phyloP scores from a whole-genome alignment of 257 asterid genomes.

The Echites panduratus region DNA sequence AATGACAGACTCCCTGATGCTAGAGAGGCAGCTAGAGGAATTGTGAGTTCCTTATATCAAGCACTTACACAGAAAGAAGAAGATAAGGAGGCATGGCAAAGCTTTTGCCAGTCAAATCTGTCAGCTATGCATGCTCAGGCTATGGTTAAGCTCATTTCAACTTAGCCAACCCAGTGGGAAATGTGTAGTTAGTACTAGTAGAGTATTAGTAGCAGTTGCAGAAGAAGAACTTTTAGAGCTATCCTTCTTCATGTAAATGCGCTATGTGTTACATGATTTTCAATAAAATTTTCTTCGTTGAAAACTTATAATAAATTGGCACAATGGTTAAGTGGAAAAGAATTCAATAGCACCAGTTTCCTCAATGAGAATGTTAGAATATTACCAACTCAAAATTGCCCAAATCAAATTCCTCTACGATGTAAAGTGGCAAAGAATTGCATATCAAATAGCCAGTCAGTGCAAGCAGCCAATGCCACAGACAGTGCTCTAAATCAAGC shows the following conservation, averaged over 20 bases:
- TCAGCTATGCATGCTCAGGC: conserved; percentile 78
- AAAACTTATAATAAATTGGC: background rate
- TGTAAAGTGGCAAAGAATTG: background rate
- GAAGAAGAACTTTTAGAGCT: background rate
- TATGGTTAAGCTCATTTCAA: conserved; percentile 56
- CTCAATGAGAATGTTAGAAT: background rate
- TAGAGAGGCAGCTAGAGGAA: conserved; percentile 77
- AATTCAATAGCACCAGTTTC: background rate
- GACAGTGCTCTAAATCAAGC: background rate
- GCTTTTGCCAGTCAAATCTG: conserved; percentile 76
- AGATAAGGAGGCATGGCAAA: conserved; percentile 73
- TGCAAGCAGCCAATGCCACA: no score
- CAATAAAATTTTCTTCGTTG: background rate
- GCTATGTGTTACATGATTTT: background rate
- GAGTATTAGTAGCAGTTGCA: background rate
- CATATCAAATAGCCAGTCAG: no score
- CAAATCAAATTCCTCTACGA: no score
- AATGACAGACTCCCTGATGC: conserved; percentile 94
- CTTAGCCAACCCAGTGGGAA: conserved; percentile 16
- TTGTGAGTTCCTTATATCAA: conserved; percentile 38
- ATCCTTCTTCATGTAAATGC: background rate
- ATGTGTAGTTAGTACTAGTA: background rate
- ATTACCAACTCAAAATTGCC: background rate
- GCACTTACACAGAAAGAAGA: conserved; percentile 54
- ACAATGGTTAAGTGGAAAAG: background rate